phyloP scores from a whole-genome alignment of 2,329 filamentous ascomycete species.

The Bertia moriformis region DNA sequence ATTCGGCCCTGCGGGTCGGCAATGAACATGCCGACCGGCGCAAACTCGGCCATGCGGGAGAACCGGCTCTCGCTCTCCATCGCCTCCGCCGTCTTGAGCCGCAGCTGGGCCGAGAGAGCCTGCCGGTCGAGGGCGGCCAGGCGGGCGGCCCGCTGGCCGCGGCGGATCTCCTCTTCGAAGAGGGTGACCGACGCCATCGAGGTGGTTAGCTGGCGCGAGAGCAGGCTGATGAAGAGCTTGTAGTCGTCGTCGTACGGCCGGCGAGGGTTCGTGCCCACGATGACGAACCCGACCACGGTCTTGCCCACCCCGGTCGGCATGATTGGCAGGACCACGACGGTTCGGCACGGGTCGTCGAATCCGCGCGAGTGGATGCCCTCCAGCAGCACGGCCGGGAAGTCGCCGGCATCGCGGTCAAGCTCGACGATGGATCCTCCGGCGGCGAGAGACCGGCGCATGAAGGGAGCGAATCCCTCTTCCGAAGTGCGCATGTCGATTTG shows the following conservation, averaged over 20 bases:
- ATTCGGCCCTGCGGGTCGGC: constrained; percentile 58
- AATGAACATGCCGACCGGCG: constrained; percentile 74
- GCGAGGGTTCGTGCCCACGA: constrained; percentile 66
- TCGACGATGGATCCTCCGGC: constrained; percentile 48
- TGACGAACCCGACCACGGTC: constrained; percentile 60
- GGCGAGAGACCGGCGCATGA: constrained; percentile 64
- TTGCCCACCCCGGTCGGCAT: constrained; percentile 61
- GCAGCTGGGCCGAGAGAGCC: constrained; percentile 62
- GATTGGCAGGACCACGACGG: constrained; percentile 65
- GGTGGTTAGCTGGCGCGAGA: constrained; percentile 64
- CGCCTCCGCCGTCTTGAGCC: constrained; percentile 45
- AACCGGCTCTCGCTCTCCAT: constrained; percentile 63
- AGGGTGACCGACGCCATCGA: constrained; percentile 69
- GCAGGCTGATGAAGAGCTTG: constrained; percentile 59
- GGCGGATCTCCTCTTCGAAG: constrained; percentile 69
- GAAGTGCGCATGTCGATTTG: constrained; percentile 56
- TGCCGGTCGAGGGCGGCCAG: constrained; percentile 65
- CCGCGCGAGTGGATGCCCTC: constrained; percentile 56
- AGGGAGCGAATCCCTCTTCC: constrained; percentile 60
- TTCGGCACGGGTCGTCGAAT: constrained; percentile 54
- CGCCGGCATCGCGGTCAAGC: constrained; percentile 51
- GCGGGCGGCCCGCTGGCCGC: constrained; percentile 59
- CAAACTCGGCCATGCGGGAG: constrained; percentile 71
- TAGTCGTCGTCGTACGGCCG: constrained; percentile 72
- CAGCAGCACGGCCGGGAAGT: constrained; percentile 48